Percentiles rank a stretch among this genome's conserved stretches.
Evolutionary conservation across 352 stramenopile species (phyloP).

Genomic region (Phytophthora boehmeriae): DNA sequence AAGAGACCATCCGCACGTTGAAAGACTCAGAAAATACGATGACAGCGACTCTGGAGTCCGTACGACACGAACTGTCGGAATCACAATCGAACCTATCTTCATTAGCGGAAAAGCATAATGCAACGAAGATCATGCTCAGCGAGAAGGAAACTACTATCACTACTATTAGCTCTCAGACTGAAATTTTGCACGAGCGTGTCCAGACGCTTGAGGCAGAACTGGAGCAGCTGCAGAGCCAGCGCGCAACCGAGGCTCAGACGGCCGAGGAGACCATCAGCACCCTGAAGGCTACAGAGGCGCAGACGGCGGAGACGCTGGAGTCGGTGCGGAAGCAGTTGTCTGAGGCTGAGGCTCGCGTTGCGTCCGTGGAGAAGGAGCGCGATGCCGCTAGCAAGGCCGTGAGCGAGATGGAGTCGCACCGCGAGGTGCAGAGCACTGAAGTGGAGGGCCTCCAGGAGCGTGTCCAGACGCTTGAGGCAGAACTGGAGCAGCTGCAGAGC

Average conservation of each 20-base stretch:
- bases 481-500: constrained; percentile 6
- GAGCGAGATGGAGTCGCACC: constrained; percentile 1
- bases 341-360: constrained; percentile 10
- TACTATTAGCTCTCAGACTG: neutral
- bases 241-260: constrained; percentile 8
- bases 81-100: too few relatives aligned
- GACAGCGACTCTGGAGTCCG: neutral
- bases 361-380: constrained; percentile 10
- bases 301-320: constrained; percentile 7
- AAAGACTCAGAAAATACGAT: constrained; percentile 10
- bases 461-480: constrained; percentile 14
- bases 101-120: constrained; percentile 7
- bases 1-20: constrained; percentile 19
- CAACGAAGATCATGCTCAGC: neutral
- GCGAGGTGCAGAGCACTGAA: neutral
- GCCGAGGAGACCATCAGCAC: constrained; percentile 11
- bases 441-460: constrained; percentile 13
- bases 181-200: constrained; percentile 13
- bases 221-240: constrained; percentile 9
- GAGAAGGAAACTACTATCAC: constrained; percentile 5
- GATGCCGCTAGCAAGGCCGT: constrained; percentile 7
- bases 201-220: constrained; percentile 14
- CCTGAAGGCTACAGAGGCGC: constrained; percentile 7
- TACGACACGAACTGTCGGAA: too few relatives aligned
- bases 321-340: constrained; percentile 16